Conservation (phyloP, 1,139 yeast genomes). For the Insectozyma bohioensis region DNA sequence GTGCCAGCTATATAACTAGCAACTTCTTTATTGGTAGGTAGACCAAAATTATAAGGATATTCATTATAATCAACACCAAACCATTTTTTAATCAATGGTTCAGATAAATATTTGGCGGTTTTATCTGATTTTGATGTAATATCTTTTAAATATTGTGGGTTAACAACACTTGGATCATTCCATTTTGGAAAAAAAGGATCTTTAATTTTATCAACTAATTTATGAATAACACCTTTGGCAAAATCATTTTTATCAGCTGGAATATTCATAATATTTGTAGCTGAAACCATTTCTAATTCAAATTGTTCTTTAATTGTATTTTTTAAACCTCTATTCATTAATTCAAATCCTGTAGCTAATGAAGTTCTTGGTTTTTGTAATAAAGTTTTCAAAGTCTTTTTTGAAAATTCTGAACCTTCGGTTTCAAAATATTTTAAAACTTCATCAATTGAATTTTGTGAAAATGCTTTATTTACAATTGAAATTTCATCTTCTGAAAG, state of each 20-base stretch:
- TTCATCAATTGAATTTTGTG: slow-evolving; percentile 56
- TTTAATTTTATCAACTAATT: slow-evolving; percentile 65
- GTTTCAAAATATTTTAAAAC: slow-evolving; percentile 56
- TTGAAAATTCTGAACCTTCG: slow-evolving; percentile 70
- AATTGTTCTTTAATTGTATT: slow-evolving; percentile 67
- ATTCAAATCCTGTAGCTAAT: slow-evolving; percentile 68
- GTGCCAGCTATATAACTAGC: slow-evolving; percentile 62
- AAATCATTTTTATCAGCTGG: slow-evolving; percentile 61
- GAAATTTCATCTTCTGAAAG: slow-evolving; percentile 55
- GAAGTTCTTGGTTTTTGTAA: slow-evolving; percentile 72
- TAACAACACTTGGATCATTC: slow-evolving; percentile 29
- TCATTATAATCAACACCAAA: slow-evolving; percentile 53
- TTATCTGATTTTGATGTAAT: slow-evolving; percentile 24
- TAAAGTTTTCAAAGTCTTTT: slow-evolving; percentile 54
- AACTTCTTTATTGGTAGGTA: slow-evolving; percentile 67
- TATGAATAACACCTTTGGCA: slow-evolving; percentile 73
- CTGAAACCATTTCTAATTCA: slow-evolving; percentile 71
- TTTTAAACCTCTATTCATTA: slow-evolving; percentile 61
- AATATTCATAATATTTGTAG: slow-evolving; percentile 67
- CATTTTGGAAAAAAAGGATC: slow-evolving; percentile 51
- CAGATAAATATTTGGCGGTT: slow-evolving; percentile 30
- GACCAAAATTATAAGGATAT: slow-evolving; percentile 78
- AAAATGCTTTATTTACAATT: slow-evolving; percentile 70
- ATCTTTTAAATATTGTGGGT: slow-evolving; percentile 22
- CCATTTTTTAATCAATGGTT: slow-evolving; percentile 43